Conservation (phyloP, 257 asterid species). For the Dorcoceras hygrometricum region DNA sequence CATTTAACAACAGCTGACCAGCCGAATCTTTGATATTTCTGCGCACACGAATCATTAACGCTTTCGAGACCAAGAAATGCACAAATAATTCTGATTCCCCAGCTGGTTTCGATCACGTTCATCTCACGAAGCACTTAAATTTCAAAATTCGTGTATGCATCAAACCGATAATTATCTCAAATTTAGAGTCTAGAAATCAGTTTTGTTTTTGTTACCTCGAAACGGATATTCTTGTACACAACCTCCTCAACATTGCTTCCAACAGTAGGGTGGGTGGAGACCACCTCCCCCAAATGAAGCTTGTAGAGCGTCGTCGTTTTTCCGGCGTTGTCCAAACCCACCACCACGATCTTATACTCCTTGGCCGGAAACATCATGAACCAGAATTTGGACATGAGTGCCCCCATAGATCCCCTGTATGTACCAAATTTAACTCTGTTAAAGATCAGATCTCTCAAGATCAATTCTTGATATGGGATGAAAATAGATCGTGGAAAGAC, state of each 20-base stretch:
- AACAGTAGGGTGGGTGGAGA: constrained; percentile 1
- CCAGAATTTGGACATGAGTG: neutral
- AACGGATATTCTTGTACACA: neutral
- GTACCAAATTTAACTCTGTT: neutral
- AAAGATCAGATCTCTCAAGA: neutral
- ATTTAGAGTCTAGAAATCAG: neutral
- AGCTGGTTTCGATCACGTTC: neutral
- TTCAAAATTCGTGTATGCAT: neutral
- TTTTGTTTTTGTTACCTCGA: neutral
- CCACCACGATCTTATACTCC: constrained; percentile 1
- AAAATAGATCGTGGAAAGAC: neutral
- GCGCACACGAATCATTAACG: neutral
- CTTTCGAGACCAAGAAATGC: neutral
- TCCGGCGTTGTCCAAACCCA: neutral
- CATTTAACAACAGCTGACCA: neutral
- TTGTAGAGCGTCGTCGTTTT: constrained; percentile 2
- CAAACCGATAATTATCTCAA: neutral
- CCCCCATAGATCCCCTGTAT: neutral
- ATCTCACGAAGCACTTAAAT: neutral
- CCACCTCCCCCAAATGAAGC: constrained; percentile 2
- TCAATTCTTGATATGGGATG: neutral
- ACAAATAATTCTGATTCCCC: neutral
- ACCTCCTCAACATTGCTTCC: constrained; percentile 1
- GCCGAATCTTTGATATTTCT: neutral
- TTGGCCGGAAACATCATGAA: neutral